Conservation (phyloP, 768 basidiomycete genomes). For the Hysterangium stoloniferum region DNA sequence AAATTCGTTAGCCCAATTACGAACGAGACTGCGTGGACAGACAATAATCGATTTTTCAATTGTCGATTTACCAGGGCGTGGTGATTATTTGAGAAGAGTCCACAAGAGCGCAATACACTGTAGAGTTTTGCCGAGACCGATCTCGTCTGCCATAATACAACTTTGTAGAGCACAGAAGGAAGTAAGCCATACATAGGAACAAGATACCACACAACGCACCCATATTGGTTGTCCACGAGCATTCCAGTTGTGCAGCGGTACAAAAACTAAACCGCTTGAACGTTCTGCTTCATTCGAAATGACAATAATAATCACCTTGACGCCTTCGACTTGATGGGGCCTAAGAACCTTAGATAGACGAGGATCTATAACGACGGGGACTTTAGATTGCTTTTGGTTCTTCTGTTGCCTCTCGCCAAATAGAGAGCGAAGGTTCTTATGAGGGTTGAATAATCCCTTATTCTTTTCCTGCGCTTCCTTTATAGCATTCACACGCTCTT, state of each 20-base stretch:
- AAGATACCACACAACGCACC: constrained; percentile 17
- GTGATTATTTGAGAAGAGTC: constrained; percentile 94
- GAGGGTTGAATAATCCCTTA: constrained; percentile 77
- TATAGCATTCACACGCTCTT: constrained; percentile 52
- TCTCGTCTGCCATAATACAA: constrained; percentile 99
- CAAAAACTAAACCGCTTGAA: constrained; percentile 56
- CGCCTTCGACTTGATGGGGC: constrained; percentile 97
- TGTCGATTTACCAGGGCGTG: constrained; percentile 72
- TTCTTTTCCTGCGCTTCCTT: constrained; percentile 63
- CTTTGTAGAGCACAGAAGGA: constrained; percentile 35
- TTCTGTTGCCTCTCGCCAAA: constrained; percentile 65
- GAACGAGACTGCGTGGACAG: constrained; percentile 93
- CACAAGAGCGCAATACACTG: constrained; percentile 95
- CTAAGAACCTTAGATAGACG: constrained; percentile 77
- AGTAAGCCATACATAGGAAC: background rate
- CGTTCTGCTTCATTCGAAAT: constrained; percentile 5
- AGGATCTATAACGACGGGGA: constrained; percentile 96
- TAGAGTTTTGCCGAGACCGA: constrained; percentile 95
- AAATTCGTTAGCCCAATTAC: constrained; percentile 98
- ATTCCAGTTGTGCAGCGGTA: constrained; percentile 94
- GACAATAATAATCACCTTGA: constrained; percentile 55
- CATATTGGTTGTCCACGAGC: constrained; percentile 75
- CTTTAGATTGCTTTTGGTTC: constrained; percentile 63
- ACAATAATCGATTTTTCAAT: constrained; percentile 98
- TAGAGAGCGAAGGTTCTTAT: constrained; percentile 80